Conservation (phyloP, 257 asterid genomes). For the Cruciata laevipes region DNA sequence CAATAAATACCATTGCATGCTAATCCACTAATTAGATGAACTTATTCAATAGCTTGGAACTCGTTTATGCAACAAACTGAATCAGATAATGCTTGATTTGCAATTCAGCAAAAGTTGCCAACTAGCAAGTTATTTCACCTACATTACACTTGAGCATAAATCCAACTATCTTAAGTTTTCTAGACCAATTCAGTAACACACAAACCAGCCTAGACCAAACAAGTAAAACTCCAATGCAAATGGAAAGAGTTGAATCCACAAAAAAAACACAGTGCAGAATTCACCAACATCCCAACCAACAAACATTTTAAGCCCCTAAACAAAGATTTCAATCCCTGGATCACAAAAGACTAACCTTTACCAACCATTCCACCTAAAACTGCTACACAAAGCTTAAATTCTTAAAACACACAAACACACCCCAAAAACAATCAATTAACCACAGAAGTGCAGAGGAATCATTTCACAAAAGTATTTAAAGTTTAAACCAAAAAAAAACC, state of each 20-base stretch:
- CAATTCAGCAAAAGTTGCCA: not conserved
- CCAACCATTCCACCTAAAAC: not conserved
- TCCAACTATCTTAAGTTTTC: not conserved
- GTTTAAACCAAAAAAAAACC: slow-evolving; percentile 7
- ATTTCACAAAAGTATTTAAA: not conserved
- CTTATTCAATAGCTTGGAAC: not conserved
- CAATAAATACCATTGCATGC: not conserved
- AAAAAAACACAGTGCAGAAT: not conserved
- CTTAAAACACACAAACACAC: not conserved
- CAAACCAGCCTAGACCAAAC: not conserved
- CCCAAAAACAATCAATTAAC: not conserved
- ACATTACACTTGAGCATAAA: not conserved
- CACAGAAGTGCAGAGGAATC: slow-evolving; percentile 11
- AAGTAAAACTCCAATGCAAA: not conserved
- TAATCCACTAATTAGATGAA: not conserved
- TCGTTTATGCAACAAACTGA: not conserved
- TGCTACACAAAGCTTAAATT: not conserved
- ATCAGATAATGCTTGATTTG: not conserved
- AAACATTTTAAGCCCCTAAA: not conserved
- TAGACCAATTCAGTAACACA: not conserved
- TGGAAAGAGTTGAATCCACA: not conserved
- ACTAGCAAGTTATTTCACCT: not conserved
- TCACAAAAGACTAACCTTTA: not conserved
- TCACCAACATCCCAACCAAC: not conserved
- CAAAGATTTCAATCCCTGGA: not conserved